These are phyloP conservation scores for Penicillium palitans DNA, from an alignment of 2,329 filamentous ascomycete genomes.

Conservation along the genomic window DNA sequence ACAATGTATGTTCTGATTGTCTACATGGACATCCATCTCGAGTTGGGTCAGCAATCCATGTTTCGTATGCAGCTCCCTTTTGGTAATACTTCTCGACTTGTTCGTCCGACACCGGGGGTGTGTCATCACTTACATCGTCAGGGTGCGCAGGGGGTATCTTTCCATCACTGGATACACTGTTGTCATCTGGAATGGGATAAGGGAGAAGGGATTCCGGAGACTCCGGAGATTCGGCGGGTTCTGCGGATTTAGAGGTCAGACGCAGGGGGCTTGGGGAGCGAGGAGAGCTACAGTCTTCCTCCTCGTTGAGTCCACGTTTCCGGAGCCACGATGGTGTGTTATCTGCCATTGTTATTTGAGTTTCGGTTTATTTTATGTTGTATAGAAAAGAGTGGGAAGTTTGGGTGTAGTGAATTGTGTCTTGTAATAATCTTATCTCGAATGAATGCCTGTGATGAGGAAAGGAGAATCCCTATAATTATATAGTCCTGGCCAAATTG, in stretches of 20 bases:
- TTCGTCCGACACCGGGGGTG: neutral
- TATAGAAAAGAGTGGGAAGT: neutral
- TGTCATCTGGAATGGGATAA: neutral
- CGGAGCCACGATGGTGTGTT: too few relatives aligned
- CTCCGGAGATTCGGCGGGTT: neutral
- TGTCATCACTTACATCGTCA: neutral
- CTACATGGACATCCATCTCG: neutral
- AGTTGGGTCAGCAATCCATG: slow-evolving; percentile 1
- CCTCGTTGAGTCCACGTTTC: neutral
- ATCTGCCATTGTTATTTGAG: neutral
- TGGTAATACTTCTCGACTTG: neutral
- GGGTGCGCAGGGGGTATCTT: fast-evolving
- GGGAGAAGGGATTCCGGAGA: neutral
- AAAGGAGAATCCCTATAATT: neutral
- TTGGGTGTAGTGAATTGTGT: neutral
- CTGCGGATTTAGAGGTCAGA: neutral
- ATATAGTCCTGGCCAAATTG: neutral
- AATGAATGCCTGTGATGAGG: neutral
- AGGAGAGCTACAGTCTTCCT: neutral
- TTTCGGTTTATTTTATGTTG: neutral
- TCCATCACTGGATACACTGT: neutral
- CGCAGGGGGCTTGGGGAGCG: neutral
- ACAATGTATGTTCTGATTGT: neutral
- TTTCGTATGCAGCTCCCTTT: neutral
- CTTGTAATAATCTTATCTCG: neutral